Evolutionary conservation across 371 early-diverging fungal genomes (phyloP).

Genomic region (Synchytrium microbalum): DNA sequence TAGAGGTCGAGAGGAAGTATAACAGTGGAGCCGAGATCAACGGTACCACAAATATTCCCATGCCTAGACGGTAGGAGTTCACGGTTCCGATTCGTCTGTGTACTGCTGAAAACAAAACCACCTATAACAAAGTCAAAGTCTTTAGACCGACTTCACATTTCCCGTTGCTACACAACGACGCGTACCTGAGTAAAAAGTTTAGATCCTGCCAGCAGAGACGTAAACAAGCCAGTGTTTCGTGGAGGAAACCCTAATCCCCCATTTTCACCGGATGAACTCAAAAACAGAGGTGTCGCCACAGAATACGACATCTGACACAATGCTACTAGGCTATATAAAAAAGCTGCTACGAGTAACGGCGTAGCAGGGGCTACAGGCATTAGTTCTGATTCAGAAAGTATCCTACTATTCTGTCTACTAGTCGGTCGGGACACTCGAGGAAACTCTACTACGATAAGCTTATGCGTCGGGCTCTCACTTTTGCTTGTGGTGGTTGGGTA

Average conservation of each 20-base stretch:
- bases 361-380: not conserved
- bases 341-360: not conserved
- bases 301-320: not conserved
- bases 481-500: not conserved
- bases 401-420: not conserved
- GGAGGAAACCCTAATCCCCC: constrained; percentile 22
- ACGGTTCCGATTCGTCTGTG: constrained; percentile 9
- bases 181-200: constrained; percentile 31
- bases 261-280: not conserved
- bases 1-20: not conserved
- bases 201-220: constrained; percentile 21
- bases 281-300: not conserved
- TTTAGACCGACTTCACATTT: too few relatives aligned
- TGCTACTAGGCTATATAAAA: not conserved
- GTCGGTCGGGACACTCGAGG: not conserved
- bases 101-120: constrained; percentile 16
- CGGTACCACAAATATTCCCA: constrained; percentile 6
- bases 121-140: too few relatives aligned
- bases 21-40: not conserved
- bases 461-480: not conserved
- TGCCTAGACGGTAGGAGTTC: constrained; percentile 17
- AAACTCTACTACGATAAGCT: not conserved
- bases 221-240: constrained; percentile 15
- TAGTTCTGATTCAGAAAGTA: not conserved
- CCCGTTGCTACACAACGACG: too few relatives aligned